Evolutionary conservation across 1,139 yeast genomes (phyloP).

Genomic region (Suhomyces choctaworum): DNA sequence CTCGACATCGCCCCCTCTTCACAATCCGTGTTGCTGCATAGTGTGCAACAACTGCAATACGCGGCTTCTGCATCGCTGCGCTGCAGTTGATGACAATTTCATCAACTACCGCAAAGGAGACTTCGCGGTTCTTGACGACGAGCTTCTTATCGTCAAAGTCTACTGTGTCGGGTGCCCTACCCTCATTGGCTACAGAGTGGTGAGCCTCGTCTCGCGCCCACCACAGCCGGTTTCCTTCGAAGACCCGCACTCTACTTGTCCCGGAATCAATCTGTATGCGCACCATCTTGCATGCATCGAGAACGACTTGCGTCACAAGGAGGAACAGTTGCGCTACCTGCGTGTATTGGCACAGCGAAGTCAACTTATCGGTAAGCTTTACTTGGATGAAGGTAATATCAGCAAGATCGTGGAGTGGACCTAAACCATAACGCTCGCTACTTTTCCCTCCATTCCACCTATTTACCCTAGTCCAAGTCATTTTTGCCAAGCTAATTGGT

Average conservation of each 20-base stretch:
- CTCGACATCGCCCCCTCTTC: no score
- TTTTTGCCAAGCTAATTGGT: no score
- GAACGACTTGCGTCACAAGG: slow-evolving; percentile 12
- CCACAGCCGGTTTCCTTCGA: slow-evolving; percentile 3
- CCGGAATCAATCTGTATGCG: slow-evolving; percentile 13
- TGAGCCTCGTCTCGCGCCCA: slow-evolving; percentile 10
- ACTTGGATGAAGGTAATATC: slow-evolving; percentile 1
- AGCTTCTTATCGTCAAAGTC: slow-evolving; percentile 10
- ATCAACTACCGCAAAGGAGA: slow-evolving; percentile 4
- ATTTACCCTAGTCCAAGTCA: no score
- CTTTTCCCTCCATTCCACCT: no score
- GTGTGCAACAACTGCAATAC: slow-evolving; percentile 18
- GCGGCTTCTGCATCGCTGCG: slow-evolving; percentile 10
- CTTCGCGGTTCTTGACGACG: slow-evolving; percentile 8
- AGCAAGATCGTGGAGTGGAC: not conserved
- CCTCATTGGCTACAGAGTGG: slow-evolving; percentile 20
- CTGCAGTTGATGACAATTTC: not conserved
- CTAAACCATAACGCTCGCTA: no score
- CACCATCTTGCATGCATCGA: slow-evolving; percentile 16
- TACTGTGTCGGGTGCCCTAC: slow-evolving; percentile 18
- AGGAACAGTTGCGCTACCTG: slow-evolving; percentile 1
- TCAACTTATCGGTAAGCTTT: slow-evolving; percentile 5
- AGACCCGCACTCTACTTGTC: not conserved
- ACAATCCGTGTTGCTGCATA: slow-evolving; percentile 5
- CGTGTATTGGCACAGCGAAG: not conserved